Conservation (phyloP, 1,284 basidiomycete species). For the Microbotryum violaceum region DNA sequence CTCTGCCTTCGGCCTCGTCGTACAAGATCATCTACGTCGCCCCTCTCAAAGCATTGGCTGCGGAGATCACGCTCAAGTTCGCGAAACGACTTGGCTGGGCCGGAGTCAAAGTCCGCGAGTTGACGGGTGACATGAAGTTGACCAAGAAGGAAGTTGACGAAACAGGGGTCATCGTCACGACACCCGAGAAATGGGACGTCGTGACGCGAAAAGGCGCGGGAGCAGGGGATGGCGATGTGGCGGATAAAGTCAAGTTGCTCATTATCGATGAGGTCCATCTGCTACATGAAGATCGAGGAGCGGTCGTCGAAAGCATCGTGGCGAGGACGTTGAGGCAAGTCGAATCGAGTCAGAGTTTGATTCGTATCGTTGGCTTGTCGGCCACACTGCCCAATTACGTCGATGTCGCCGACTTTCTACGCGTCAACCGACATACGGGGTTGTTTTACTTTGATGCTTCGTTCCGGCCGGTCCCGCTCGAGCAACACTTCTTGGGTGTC, state of each 20-base stretch:
- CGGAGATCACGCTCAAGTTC: conserved; percentile 91
- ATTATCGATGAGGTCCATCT: conserved; percentile 99
- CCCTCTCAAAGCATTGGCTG: conserved; percentile 96
- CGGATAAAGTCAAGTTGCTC: conserved; percentile 81
- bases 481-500: conserved; percentile 95
- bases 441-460: conserved; percentile 98
- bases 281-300: conserved; percentile 94
- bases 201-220: conserved; percentile 95
- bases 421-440: conserved; percentile 82
- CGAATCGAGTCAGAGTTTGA: conserved; percentile 92
- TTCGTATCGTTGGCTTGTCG: conserved; percentile 96
- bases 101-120: conserved; percentile 74
- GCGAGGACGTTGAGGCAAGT: conserved; percentile 89
- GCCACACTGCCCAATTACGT: conserved; percentile 96
- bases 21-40: conserved; percentile 99
- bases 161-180: conserved; percentile 98
- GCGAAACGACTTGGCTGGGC: conserved; percentile 86
- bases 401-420: conserved; percentile 92
- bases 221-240: conserved; percentile 75
- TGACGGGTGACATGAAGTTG: conserved; percentile 98
- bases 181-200: conserved; percentile 99
- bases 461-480: conserved; percentile 91
- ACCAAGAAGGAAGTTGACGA: conserved; percentile 88
- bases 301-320: conserved; percentile 97
- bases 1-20: conserved; percentile 30